A percentile compares a stretch with the other conserved stretches of the same genome.
Conservation (phyloP, 2,329 filamentous ascomycete species). For the Diaporthe nobilis region DNA sequence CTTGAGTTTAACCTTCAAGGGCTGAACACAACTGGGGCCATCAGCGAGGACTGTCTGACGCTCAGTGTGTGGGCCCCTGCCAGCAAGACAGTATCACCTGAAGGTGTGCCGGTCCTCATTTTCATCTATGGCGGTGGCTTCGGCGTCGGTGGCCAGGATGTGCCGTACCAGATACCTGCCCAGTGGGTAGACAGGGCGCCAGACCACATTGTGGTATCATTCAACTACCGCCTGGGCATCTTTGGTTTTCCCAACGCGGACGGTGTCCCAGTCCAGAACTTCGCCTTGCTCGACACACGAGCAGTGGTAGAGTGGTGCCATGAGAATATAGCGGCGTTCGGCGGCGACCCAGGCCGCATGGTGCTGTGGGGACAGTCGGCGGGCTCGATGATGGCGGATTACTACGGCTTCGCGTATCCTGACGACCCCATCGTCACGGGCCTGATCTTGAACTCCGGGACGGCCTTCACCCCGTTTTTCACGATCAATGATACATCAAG, state of each 20-base stretch:
- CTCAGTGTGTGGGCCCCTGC: constrained; percentile 46
- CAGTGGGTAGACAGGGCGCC: constrained; percentile 49
- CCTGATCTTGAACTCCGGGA: constrained; percentile 57
- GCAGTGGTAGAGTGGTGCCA: constrained; percentile 65
- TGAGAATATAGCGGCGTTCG: constrained; percentile 64
- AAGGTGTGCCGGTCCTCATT: constrained; percentile 45
- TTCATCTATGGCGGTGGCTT: constrained; percentile 50
- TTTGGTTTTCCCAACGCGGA: constrained; percentile 51
- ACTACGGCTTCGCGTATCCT: constrained; percentile 58
- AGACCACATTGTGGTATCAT: constrained; percentile 49
- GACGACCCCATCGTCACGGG: constrained; percentile 58
- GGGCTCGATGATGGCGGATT: constrained; percentile 56
- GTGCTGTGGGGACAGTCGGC: constrained; percentile 64
- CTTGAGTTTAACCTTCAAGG: constrained; percentile 47
- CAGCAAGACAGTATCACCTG: neutral
- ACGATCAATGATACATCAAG: constrained; percentile 51
- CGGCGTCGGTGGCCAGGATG: constrained; percentile 46
- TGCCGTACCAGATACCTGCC: constrained; percentile 48
- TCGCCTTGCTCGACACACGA: constrained; percentile 68
- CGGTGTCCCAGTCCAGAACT: constrained; percentile 54
- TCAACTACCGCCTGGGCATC: constrained; percentile 51
- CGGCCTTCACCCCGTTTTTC: constrained; percentile 54
- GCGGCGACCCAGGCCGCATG: constrained; percentile 61
- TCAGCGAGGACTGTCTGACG: constrained; percentile 47
- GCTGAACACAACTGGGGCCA: constrained; percentile 42